Conservation (phyloP, 192 early-diverging fungal genomes). For the Coemansia sp. region DNA sequence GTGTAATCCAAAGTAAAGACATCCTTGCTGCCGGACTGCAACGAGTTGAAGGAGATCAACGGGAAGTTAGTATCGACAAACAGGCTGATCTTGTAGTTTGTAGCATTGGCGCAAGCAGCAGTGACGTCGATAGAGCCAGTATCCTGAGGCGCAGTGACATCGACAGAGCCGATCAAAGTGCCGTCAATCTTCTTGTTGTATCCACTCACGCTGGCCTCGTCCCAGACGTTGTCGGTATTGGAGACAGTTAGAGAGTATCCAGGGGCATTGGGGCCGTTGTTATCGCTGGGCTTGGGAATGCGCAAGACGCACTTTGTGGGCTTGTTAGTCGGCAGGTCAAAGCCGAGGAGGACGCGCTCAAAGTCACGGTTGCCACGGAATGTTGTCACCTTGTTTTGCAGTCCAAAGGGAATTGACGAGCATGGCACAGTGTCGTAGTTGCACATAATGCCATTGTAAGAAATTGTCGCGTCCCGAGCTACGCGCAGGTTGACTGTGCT, state of each 20-base stretch:
- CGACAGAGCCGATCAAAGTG: conserved; percentile 20
- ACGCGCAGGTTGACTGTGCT: conserved; percentile 20
- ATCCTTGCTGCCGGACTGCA: conserved; percentile 44
- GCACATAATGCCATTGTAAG: conserved; percentile 45
- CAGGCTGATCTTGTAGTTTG: conserved; percentile 38
- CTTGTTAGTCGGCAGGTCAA: conserved; percentile 39
- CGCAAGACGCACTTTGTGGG: conserved; percentile 30
- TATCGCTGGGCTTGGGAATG: conserved; percentile 29
- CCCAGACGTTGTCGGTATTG: conserved; percentile 46
- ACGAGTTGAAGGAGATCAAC: conserved; percentile 41
- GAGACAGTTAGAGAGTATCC: conserved; percentile 26
- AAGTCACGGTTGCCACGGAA: conserved; percentile 57
- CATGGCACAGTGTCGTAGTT: conserved; percentile 36
- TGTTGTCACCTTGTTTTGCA: conserved; percentile 23
- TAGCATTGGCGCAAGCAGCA: conserved; percentile 25
- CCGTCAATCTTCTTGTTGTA: conserved; percentile 36
- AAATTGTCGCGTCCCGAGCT: conserved; percentile 32
- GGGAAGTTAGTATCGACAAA: conserved; percentile 38
- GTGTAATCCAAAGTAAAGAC: conserved; percentile 31
- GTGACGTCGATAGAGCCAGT: conserved; percentile 31
- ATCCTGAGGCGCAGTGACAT: conserved; percentile 4
- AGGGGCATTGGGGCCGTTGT: conserved; percentile 9
- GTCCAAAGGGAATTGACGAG: conserved; percentile 28
- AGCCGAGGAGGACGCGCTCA: conserved; percentile 46
- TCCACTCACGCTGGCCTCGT: conserved; percentile 45